Conservation (phyloP, 2,329 filamentous ascomycete genomes). For the Macrophomina pseudophaseolina region DNA sequence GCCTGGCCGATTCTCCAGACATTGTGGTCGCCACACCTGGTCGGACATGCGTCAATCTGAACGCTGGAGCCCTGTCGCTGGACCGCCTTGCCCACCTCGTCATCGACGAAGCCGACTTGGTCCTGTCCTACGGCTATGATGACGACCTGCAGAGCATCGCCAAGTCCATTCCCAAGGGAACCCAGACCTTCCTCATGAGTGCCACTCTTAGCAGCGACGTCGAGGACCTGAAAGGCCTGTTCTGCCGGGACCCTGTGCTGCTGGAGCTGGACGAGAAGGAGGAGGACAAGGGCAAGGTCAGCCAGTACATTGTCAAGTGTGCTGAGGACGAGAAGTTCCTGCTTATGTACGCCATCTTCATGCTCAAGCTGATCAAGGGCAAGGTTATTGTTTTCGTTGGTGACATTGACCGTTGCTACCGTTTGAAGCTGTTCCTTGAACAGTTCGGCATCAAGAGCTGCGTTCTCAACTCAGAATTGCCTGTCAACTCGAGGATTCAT, state of each 20-base stretch:
- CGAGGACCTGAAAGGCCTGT: conserved; percentile 80
- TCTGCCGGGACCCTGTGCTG: conserved; percentile 79
- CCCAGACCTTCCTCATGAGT: conserved; percentile 92
- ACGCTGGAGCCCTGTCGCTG: conserved; percentile 72
- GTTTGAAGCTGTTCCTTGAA: conserved; percentile 92
- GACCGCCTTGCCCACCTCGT: conserved; percentile 77
- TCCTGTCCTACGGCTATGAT: conserved; percentile 92
- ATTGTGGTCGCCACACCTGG: conserved; percentile 90
- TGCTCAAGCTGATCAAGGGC: conserved; percentile 89
- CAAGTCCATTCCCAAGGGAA: conserved; percentile 76
- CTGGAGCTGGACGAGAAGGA: conserved; percentile 85
- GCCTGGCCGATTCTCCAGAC: conserved; percentile 85
- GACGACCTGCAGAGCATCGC: conserved; percentile 84
- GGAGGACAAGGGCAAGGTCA: conserved; percentile 75
- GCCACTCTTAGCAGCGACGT: conserved; percentile 90
- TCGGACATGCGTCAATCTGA: conserved; percentile 79
- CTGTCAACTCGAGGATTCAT: conserved; percentile 89
- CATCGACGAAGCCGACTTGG: conserved; percentile 91
- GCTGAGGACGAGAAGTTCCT: conserved; percentile 98
- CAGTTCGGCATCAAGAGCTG: conserved; percentile 95
- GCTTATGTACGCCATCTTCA: conserved; percentile 91
- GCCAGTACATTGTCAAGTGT: conserved; percentile 88
- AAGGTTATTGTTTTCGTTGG: conserved; percentile 86
- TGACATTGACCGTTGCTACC: conserved; percentile 87
- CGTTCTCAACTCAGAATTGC: conserved; percentile 91